Percentiles rank a stretch among this genome's conserved stretches.
phyloP scores from a whole-genome alignment of 2,329 filamentous ascomycete species.

The Colletotrichum destructivum region DNA sequence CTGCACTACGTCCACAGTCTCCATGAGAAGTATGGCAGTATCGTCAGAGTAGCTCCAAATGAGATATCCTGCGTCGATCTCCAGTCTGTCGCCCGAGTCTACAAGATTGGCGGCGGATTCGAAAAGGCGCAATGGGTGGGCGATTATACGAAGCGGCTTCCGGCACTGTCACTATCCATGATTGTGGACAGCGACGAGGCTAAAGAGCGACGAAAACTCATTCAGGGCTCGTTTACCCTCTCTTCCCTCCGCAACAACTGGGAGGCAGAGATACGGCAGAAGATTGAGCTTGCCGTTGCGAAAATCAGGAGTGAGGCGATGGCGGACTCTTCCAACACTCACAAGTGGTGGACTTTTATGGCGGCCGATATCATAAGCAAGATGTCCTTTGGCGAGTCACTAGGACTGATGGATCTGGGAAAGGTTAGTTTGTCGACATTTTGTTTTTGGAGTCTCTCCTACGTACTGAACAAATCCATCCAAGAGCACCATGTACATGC shows the following conservation, averaged over 20 bases:
- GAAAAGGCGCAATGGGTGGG: too few relatives aligned
- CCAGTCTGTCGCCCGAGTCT: too few relatives aligned
- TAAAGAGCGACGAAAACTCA: slow-evolving; percentile 52
- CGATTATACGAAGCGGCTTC: not conserved
- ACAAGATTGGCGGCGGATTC: too few relatives aligned
- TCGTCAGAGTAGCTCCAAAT: too few relatives aligned
- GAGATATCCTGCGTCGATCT: too few relatives aligned
- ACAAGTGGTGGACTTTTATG: slow-evolving; percentile 70
- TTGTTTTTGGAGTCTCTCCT: too few relatives aligned
- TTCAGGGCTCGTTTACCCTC: slow-evolving; percentile 58
- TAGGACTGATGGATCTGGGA: slow-evolving; percentile 65
- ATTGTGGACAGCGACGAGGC: slow-evolving; percentile 1
- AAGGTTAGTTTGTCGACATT: slow-evolving; percentile 51
- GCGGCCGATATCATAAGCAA: slow-evolving; percentile 69
- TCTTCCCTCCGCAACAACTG: slow-evolving; percentile 50
- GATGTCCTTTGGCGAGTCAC: slow-evolving; percentile 69
- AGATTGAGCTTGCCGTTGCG: slow-evolving; percentile 55
- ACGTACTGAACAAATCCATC: too few relatives aligned
- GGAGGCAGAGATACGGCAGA: slow-evolving; percentile 52
- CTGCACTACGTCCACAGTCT: too few relatives aligned
- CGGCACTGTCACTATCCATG: not conserved
- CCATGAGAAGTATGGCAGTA: too few relatives aligned
- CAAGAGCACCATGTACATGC: slow-evolving; percentile 19
- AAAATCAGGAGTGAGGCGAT: slow-evolving; percentile 60
- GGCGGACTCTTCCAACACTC: slow-evolving; percentile 59